Conservation (phyloP, 2,329 filamentous ascomycete genomes). For the Blastomyces gilchristii region DNA sequence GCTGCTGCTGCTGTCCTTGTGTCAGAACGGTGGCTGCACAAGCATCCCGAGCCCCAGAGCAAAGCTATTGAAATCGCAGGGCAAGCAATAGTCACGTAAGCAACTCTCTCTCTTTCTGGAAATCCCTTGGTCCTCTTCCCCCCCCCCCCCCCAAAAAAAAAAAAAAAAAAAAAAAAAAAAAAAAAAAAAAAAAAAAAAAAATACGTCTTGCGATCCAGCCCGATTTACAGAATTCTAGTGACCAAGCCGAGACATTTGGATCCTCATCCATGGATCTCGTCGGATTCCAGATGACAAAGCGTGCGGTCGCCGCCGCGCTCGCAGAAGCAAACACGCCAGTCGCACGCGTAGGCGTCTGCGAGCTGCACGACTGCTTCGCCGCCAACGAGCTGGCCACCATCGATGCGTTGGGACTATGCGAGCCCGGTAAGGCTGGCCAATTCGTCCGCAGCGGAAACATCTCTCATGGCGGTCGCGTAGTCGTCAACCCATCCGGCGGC, state of each 20-base stretch:
- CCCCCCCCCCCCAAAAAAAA: too few species aligned
- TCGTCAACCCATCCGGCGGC: slow-evolving; percentile 24
- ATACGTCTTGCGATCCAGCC: background rate
- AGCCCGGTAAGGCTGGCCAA: slow-evolving; percentile 18
- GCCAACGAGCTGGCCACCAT: slow-evolving; percentile 22
- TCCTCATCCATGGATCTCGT: slow-evolving; percentile 22
- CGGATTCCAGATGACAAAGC: slow-evolving; percentile 22
- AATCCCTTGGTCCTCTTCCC: background rate
- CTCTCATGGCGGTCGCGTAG: slow-evolving; percentile 18
- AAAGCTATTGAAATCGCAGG: slow-evolving; percentile 18
- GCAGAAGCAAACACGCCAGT: slow-evolving; percentile 17
- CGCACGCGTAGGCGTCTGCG: slow-evolving; percentile 19
- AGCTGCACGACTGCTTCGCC: slow-evolving; percentile 25
- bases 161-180: too few species aligned
- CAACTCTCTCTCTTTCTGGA: background rate
- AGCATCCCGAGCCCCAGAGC: slow-evolving; percentile 13
- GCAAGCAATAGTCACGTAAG: slow-evolving; percentile 16
- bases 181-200: too few species aligned
- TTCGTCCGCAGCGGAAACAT: slow-evolving; percentile 19
- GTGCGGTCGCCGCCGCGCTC: slow-evolving; percentile 18
- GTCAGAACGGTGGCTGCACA: slow-evolving; percentile 15
- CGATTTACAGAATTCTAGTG: slow-evolving; percentile 6
- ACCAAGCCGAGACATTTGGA: slow-evolving; percentile 12
- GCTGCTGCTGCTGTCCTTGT: slow-evolving; percentile 18
- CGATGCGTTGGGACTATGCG: slow-evolving; percentile 19